Evolutionary conservation across 106 monocot genomes (phyloP).

Genomic region (Amphibolis antarctica): DNA sequence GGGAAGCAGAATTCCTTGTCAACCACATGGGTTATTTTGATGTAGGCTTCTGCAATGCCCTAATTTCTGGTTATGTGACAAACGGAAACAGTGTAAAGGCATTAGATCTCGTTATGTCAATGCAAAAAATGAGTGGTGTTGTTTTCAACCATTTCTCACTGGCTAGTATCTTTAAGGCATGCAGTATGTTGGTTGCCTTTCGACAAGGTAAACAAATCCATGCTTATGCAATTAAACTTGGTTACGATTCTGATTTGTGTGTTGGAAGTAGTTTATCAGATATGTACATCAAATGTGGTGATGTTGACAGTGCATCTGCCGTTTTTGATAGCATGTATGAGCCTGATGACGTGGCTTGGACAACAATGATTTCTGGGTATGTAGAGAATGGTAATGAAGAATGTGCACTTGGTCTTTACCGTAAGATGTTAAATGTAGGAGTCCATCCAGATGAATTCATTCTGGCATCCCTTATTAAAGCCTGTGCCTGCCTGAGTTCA

Average conservation of each 20-base stretch:
- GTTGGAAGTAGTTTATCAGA: constrained; percentile 42
- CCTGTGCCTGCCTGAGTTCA: constrained; percentile 50
- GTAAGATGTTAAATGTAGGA: constrained; percentile 37
- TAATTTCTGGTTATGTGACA: constrained; percentile 42
- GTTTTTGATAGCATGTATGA: constrained; percentile 32
- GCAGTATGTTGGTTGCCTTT: constrained; percentile 30
- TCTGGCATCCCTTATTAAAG: constrained; percentile 45
- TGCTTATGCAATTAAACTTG: constrained; percentile 40
- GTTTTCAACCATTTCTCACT: constrained; percentile 34
- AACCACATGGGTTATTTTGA: constrained; percentile 32
- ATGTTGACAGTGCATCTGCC: constrained; percentile 22
- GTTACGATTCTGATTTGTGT: constrained; percentile 39
- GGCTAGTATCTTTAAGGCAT: constrained; percentile 52
- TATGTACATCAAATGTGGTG: constrained; percentile 61
- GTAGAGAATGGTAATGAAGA: constrained; percentile 55
- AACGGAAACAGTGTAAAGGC: constrained; percentile 18
- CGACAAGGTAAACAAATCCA: constrained; percentile 49
- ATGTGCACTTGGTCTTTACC: constrained; percentile 33
- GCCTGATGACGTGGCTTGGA: constrained; percentile 79
- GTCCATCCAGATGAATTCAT: constrained; percentile 40
- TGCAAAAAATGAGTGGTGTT: constrained; percentile 14
- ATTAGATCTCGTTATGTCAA: constrained; percentile 27
- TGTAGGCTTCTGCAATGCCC: constrained; percentile 47
- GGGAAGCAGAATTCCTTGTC: constrained; percentile 32
- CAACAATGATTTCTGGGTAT: constrained; percentile 55